Evolutionary conservation across 768 basidiomycete genomes (phyloP), one percentile per base, ranked within the genome.

Genomic region (Paxillus involutus): DNA sequence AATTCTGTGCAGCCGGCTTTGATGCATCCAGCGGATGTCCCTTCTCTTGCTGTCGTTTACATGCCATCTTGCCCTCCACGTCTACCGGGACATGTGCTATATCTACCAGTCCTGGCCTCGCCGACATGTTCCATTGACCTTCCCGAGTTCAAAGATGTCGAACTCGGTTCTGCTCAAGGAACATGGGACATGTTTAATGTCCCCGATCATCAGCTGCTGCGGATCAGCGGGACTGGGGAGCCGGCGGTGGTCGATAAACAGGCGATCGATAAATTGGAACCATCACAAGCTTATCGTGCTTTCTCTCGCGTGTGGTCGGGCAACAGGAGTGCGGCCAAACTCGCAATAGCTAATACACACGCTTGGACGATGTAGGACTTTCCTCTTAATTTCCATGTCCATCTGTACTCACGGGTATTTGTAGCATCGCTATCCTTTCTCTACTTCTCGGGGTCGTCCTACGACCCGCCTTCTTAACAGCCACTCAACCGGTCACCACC

Each of bases 341-440:
- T 71, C 44, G 55, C 75, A 26, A 70, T 79, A n/a, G 75, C 73
- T 47, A 75, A 83, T 24, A 73, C 78, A 44, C 81, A 85, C 62
- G 77, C 86, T 35, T 74, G 85, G 45, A 87, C 85, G 19, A 71
- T 90, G 88, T 89, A 74, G n/a, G 84, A 70, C 33, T 40, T 49
- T 50, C 40, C 9, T 64, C 52, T 29, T 49, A 43, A 49, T 17
- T 24, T 44, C 58, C 39, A 59, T 54, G 3, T 57, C 42, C 33
- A 51, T 37, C 16, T 40, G 29, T 51, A 12, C 63, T 63, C 21
- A 64, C 49, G 29, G 26, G 24, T 47, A 41, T 56, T 29, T 44
- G n/a, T 57, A 90, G 88, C 45, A 78, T 90, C 55, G 85, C 87
- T 1, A 66, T 90, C 45, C 71, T 90, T 58, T 86, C 86, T 37